Conservation (phyloP, 345 rosid genomes). For the Arabidopsis thaliana region TAIR10.1 NC_003074.8:20988001-20988500, state of each 20-base stretch:
- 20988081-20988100: constrained; percentile 36
- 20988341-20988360: background rate
- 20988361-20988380: background rate
- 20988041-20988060: constrained; percentile 54
- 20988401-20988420: constrained; percentile 22
- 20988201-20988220: constrained; percentile 37
- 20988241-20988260: constrained; percentile 25
- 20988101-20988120: constrained; percentile 41
- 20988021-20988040: constrained; percentile 58
- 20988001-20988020: constrained; percentile 48
- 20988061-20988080: constrained; percentile 47
- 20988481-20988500: background rate
- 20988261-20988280: constrained; percentile 16
- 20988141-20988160: constrained; percentile 47
- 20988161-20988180: constrained; percentile 33
- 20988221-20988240: constrained; percentile 32
- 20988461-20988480: constrained; percentile 20
- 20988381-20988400: constrained; percentile 4
- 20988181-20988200: background rate
- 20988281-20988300: background rate
- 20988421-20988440: constrained; percentile 36
- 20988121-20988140: constrained; percentile 53
- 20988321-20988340: background rate
- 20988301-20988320: constrained; percentile 24
- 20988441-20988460: constrained; percentile 32